Conservation (phyloP, 805 yeast genomes). For the Ogataea minuta region DNA sequence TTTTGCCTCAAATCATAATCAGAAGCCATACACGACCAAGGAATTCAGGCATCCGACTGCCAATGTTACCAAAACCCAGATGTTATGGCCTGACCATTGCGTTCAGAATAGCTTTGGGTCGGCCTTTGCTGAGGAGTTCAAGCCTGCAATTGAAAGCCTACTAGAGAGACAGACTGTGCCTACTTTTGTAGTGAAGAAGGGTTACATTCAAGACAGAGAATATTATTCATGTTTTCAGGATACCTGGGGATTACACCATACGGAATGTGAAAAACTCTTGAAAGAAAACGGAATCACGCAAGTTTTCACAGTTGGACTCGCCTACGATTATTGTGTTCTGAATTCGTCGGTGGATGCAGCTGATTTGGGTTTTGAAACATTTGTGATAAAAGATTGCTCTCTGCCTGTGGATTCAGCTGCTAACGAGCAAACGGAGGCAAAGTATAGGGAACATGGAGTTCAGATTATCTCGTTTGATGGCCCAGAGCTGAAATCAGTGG, state of each 20-base stretch:
- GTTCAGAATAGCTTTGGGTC: conserved; percentile 71
- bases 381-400: conserved; percentile 56
- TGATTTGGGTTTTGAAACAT: conserved; percentile 58
- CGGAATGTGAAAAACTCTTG: conserved; percentile 58
- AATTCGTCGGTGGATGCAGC: conserved; percentile 73
- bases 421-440: conserved; percentile 33
- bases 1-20: conserved; percentile 68
- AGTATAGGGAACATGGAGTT: conserved; percentile 35
- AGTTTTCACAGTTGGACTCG: conserved; percentile 77
- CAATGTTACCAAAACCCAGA: conserved; percentile 37
- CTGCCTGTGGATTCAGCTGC: conserved; percentile 52
- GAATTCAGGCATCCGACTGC: conserved; percentile 50
- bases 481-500: conserved; percentile 12
- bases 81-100: conserved; percentile 92
- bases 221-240: conserved; percentile 87
- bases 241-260: conserved; percentile 67
- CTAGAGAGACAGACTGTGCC: conserved; percentile 35
- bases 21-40: conserved; percentile 48
- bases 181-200: conserved; percentile 58
- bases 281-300: conserved; percentile 46
- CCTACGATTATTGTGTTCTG: conserved; percentile 83
- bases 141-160: conserved; percentile 29
- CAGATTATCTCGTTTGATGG: conserved; percentile 13
- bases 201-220: conserved; percentile 69
- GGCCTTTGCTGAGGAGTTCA: conserved; percentile 52